A percentile compares a stretch with the other conserved stretches of the same genome.
Conservation (phyloP, 345 rosid genomes). For the Schrenkiella parvula region DNA sequence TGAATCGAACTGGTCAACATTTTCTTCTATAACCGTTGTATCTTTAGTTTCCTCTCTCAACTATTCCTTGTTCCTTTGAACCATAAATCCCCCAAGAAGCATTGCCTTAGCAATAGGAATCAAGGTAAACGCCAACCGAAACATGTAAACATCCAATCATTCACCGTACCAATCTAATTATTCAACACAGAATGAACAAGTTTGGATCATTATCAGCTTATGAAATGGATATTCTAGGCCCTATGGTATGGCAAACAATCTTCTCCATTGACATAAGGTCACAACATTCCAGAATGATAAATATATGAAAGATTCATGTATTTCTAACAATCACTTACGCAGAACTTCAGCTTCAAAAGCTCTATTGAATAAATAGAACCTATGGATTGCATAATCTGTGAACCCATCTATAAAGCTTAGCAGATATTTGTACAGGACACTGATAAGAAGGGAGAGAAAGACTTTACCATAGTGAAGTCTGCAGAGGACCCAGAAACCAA, state of each 20-base stretch:
- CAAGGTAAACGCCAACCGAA: neutral
- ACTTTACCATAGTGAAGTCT: conserved; percentile 66
- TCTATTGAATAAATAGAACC: neutral
- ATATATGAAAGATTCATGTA: neutral
- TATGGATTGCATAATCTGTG: neutral
- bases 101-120: neutral
- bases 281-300: neutral
- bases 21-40: neutral
- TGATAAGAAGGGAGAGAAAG: neutral
- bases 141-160: neutral
- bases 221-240: neutral
- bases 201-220: neutral
- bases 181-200: neutral
- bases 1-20: neutral
- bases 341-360: neutral
- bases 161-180: neutral
- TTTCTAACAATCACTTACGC: neutral
- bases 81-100: neutral
- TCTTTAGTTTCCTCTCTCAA: neutral
- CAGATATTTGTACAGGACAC: neutral
- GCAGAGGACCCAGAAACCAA: conserved; percentile 86
- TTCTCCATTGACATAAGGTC: no score
- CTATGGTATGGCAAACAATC: no score
- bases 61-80: neutral
- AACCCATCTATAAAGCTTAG: neutral